Evolutionary conservation across 768 basidiomycete genomes (phyloP), one percentile per base, ranked within the genome.

Genomic region (Suillus sp.): DNA sequence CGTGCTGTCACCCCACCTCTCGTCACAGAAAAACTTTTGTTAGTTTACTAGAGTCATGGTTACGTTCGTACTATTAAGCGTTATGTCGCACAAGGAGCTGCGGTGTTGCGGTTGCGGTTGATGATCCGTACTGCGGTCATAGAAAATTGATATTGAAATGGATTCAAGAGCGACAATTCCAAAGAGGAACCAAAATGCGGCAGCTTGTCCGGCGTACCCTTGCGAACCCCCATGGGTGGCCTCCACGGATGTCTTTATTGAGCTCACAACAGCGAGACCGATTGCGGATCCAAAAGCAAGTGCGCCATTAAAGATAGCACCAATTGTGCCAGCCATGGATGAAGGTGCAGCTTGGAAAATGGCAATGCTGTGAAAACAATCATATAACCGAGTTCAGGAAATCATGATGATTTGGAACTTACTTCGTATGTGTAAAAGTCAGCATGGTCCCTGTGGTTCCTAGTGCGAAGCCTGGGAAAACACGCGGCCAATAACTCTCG

Each of bases 221-320:
- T 60, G 58, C 13, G 73, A 59, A 3, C 77, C 77, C 2, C 75
- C 77, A 62, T 75, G 68, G 10, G 60, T 64, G 43, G 63, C 62
- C 67, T 82, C 75, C 35, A 85, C 73, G 45, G 80, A 80, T 2
- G 78, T 76, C 73, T 83, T 71, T 65, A 86, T 84, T n/a, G 83
- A 80, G 38, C 70, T 79, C 27, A 84, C 77, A 32, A 78, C 77
- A 20, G 86, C 81, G 35, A 83, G 71, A n/a, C 83, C 84, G 18
- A 83, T 74, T 7, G 84, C 85, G 8, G 78, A 78, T 38, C 84
- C 84, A 63, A 84, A 73, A 69, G 86, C 82, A 1, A 85, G 78
- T 13, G 82, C 81, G 35, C 79, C 78, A 63, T 83, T 84, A 74
- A 84, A 84, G 43, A 86, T 80, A 11, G 85, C 86, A n/a, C 83